phyloP scores from a whole-genome alignment of 2,329 filamentous ascomycete species.

The Nigrospora osmanthi region DNA sequence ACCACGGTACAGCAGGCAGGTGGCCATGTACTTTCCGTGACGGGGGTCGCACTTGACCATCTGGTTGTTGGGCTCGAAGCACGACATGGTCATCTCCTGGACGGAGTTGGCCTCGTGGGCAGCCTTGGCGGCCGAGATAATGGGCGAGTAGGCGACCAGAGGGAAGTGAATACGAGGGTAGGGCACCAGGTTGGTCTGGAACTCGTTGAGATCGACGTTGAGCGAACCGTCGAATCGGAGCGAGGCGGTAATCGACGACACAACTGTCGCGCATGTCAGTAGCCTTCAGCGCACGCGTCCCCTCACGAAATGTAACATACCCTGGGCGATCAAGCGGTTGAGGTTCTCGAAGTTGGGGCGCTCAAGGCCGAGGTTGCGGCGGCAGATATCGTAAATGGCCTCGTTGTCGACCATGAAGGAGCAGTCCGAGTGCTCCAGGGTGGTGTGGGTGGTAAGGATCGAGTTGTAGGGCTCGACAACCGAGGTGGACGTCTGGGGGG shows the following conservation, averaged over 20 bases:
- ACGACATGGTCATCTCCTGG: constrained; percentile 96
- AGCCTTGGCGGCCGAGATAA: constrained; percentile 91
- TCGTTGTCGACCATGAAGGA: constrained; percentile 99
- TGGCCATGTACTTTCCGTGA: constrained; percentile 99
- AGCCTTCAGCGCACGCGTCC: background rate
- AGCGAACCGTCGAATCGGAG: constrained; percentile 98
- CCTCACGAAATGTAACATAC: constrained; percentile 36
- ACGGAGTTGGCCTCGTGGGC: constrained; percentile 97
- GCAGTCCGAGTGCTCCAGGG: constrained; percentile 98
- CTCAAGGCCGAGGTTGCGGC: constrained; percentile 93
- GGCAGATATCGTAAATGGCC: constrained; percentile 99
- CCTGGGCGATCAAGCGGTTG: constrained; percentile 96
- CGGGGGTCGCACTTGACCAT: constrained; percentile 99
- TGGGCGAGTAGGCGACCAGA: constrained; percentile 89
- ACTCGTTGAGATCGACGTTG: constrained; percentile 99
- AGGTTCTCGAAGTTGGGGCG: constrained; percentile 98
- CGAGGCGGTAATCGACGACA: constrained; percentile 96
- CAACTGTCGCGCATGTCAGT: constrained; percentile 50
- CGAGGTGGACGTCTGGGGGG: constrained; percentile 91
- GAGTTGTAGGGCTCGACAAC: constrained; percentile 99
- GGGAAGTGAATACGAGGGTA: constrained; percentile 99
- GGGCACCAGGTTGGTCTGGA: constrained; percentile 99
- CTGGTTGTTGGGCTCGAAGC: constrained; percentile 99
- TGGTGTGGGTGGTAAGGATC: constrained; percentile 97
- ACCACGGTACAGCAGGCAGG: constrained; percentile 94